These are phyloP conservation scores for Tetrapisispora arboricola DNA, from an alignment of 805 yeast genomes.

Conservation along the genomic window DNA sequence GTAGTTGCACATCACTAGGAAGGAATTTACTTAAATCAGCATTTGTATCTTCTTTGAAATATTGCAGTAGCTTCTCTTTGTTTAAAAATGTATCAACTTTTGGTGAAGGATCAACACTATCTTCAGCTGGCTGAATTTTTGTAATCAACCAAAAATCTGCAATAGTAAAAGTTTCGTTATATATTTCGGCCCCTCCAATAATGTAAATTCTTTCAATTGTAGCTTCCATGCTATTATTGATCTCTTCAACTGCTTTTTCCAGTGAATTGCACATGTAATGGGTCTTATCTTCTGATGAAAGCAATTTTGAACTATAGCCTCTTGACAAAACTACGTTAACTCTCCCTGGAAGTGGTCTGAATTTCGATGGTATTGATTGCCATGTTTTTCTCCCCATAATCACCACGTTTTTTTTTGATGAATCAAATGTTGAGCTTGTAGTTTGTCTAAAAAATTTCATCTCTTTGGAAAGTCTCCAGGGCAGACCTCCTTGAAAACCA, in stretches of 20 bases:
- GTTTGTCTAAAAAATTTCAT: constrained; percentile 75
- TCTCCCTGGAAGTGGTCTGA: constrained; percentile 73
- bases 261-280: constrained; percentile 33
- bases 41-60: constrained; percentile 17
- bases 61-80: constrained; percentile 16
- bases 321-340: constrained; percentile 68
- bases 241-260: constrained; percentile 31
- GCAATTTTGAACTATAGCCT: constrained; percentile 10
- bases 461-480: constrained; percentile 81
- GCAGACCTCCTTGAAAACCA: constrained; percentile 70
- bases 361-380: constrained; percentile 81
- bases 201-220: constrained; percentile 54
- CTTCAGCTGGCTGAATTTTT: constrained; percentile 39
- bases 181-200: constrained; percentile 90
- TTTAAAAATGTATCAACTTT: constrained; percentile 67
- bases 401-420: constrained; percentile 54
- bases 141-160: constrained; percentile 58
- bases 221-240: constrained; percentile 13
- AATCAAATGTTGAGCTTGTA: constrained; percentile 39
- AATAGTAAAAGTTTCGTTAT: constrained; percentile 40
- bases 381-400: constrained; percentile 95
- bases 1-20: constrained; percentile 17
- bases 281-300: not conserved
- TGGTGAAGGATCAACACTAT: constrained; percentile 21
- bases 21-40: constrained; percentile 31